Evolutionary conservation across 1,284 basidiomycete genomes (phyloP), one percentile per base, ranked within the genome.

Genomic region (Entoloma clypeatum): DNA sequence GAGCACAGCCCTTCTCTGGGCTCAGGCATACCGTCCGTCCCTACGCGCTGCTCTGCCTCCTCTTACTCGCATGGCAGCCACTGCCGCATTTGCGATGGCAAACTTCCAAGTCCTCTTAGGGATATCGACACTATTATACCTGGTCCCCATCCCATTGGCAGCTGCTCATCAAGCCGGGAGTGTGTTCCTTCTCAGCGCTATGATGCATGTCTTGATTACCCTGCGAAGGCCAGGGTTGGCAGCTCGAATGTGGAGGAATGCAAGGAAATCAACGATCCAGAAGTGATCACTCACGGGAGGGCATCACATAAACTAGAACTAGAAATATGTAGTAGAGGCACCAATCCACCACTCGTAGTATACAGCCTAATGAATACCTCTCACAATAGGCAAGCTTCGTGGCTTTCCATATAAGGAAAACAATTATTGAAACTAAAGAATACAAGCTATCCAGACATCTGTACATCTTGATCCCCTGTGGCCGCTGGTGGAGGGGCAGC

Each of bases 151-250:
- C 3, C 87, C 90, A 1, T 69, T 99, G 2, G 96, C 96, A 1
- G 89, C 93, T 7, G 77, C 86, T 26, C 96, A 99, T 62, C 96
- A 99, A 63, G 94, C 92, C 0, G 95, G 95, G 7, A 92, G 91
- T 53, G 83, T 99, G 5, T 77, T 87, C 30, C 69, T 99, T 10
- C 67, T 99, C 22, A 92, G 86, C n/a, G 77, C 86, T 10, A 79
- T 93, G 69, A 65, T 94, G 10, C 89, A 91, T 39, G 60, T 94
- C 2, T 68, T 87, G 3, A 72, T 89, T 7, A 74, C 82, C 0
- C 64, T 96, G 41, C 74, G 92, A 31, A 70, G 75, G 47, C 93
- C 93, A 0, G 73, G 83, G 9, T 55, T 64, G 7, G 84, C 81
- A 10, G 84, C 91, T n/a, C 68, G 68, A 32, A 57, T 72, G 16